Conservation (phyloP, 1,139 yeast species). For the Yamadazyma friedrichii region DNA sequence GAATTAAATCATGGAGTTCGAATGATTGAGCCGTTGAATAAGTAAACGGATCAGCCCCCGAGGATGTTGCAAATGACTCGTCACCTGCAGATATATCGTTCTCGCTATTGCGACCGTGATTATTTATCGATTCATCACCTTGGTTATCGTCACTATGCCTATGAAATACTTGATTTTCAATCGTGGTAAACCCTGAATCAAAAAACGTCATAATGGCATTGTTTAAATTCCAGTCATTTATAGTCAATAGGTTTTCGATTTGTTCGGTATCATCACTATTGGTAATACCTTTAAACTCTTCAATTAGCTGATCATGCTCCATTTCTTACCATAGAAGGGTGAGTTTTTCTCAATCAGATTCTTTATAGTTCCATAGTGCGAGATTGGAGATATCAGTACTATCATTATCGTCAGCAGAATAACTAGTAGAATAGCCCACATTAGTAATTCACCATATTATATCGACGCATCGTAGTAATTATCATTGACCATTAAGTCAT, state of each 20-base stretch:
- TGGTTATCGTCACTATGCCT: too few relatives aligned
- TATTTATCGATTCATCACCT: too few relatives aligned
- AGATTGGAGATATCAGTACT: too few relatives aligned
- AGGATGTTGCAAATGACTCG: background rate
- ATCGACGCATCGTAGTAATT: too few relatives aligned
- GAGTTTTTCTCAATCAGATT: too few relatives aligned
- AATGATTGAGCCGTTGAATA: conserved; percentile 30
- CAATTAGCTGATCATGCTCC: conserved; percentile 2
- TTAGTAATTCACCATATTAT: too few relatives aligned
- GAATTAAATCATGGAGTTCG: conserved; percentile 34
- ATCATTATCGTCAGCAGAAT: too few relatives aligned
- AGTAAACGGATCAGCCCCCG: background rate
- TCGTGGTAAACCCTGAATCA: conserved; percentile 40
- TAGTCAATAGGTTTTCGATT: conserved; percentile 29
- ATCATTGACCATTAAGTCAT: too few relatives aligned
- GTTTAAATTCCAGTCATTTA: conserved; percentile 50
- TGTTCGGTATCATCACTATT: conserved; percentile 34
- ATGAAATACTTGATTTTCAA: background rate
- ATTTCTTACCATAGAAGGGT: too few relatives aligned
- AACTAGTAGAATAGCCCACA: too few relatives aligned
- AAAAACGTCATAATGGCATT: conserved; percentile 50
- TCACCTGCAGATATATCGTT: background rate
- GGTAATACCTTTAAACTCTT: conserved; percentile 47
- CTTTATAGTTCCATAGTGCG: too few relatives aligned
- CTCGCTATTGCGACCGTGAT: background rate